Evolutionary conservation across 2,329 filamentous ascomycete species (phyloP).

Genomic region (Aschersonia sp.): DNA sequence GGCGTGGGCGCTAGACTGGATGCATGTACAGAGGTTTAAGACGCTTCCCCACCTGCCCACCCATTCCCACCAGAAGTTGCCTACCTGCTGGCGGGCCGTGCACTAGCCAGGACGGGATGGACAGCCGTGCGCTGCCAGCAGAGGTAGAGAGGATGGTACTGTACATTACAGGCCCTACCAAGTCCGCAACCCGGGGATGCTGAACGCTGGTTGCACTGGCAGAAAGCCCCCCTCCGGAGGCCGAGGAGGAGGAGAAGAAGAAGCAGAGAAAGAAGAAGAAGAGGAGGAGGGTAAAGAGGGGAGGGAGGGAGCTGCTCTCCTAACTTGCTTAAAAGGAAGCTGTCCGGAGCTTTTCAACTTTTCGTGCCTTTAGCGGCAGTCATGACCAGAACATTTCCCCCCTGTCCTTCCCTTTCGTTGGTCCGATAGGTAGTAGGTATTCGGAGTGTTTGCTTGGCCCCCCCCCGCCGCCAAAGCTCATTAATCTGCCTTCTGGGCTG

Average conservation of each 20-base stretch:
- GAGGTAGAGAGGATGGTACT: not conserved
- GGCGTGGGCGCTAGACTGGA: no score
- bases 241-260: not conserved
- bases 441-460: not conserved
- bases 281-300: no score
- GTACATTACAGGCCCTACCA: not conserved
- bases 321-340: not conserved
- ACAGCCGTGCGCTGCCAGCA: not conserved
- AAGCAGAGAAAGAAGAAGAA: not conserved
- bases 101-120: not conserved
- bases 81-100: not conserved
- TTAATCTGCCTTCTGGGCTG: not conserved
- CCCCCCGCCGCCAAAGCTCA: not conserved
- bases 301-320: not conserved
- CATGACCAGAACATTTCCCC: not conserved
- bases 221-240: not conserved
- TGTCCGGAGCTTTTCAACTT: not conserved
- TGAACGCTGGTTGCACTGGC: no score
- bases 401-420: not conserved
- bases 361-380: not conserved
- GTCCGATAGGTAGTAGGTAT: not conserved
- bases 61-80: not conserved
- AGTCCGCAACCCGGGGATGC: not conserved
- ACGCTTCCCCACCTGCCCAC: no score
- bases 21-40: no score